Evolutionary conservation across 164 flowering plant species (phyloP), one percentile per base, ranked within the genome.

Genomic region (Aristolochia californica): DNA sequence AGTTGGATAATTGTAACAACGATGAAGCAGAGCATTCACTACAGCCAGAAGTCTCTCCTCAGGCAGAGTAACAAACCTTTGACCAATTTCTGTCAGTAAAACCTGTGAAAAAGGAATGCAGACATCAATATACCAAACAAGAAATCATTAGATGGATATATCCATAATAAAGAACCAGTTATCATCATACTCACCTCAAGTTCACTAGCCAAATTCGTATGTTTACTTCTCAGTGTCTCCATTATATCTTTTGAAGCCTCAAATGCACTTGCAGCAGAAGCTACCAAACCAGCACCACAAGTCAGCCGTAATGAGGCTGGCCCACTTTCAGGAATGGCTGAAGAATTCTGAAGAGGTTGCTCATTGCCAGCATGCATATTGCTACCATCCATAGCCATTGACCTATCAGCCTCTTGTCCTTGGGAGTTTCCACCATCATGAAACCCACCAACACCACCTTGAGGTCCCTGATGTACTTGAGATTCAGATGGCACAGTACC

Each of bases 41-140:
- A 90, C 97, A 5, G 99, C 99, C 28, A 94, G 72, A 58, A 94
- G 89, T 68, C 99, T 84, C 85, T 94, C 99, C 73, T 90, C 99
- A 13, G 99, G 97, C 63, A 90, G 75, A 7, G 96, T 89, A 16
- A 88, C 99, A 79, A 94, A 94, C 66, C 99, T 80, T 45, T 97
- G 84, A 48, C 99, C 99, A 61, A 94, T 86, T 78, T 94, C 99
- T 13, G 99, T 87, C 22, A 94, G 93, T 65, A 94, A 77, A 66
- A 70, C 69, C 99, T 94, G 85, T 67, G 72, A 62, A 45, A 55
- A 5, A 57, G 23, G n/a, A 25, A 53, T 13, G 23, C 3, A 54
- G 56, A 25, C 43, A 14, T 14, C 50, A n/a, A n/a, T n/a, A n/a
- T n/a, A n/a, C n/a, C n/a, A n/a, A n/a, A 54, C 38, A 54, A 16